Base-by-base conservation (phyloP, 2,329 filamentous ascomycete species). In the Cladorrhinum sp. region DNA sequence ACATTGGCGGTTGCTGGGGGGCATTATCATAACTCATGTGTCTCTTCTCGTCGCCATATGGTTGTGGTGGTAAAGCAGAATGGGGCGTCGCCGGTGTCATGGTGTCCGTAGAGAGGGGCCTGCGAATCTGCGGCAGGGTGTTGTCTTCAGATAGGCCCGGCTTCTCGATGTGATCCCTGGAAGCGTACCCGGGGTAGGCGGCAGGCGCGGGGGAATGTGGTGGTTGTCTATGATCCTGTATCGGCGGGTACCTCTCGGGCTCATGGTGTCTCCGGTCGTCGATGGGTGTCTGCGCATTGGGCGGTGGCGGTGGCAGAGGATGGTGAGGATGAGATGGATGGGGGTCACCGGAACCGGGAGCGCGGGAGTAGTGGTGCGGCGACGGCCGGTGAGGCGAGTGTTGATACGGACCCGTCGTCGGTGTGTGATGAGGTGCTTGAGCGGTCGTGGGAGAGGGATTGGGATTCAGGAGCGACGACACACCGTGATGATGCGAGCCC, bases 201-300 rank as follows among this genome's bases (percentile, higher is more conserved):
- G 69, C 67, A 59, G 69, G 70, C 45, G 66, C 69, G 54, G 69
- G 70, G 50, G 70, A 72, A 49, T 70, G 68, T 51, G 74, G 74
- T 67, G 66, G 70, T 60, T 76, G 76, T 71, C 77, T 76, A 67
- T 80, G 80, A 69, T 85, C 82, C 72, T 83, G 82, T 73, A 82
- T 79, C 65, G 80, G 78, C 70, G 79, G 75, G 69, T 79, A 83
- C 59, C 77, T 75, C 66, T 84, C 82, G 73, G 77, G 80, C 57
- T 84, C 83, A 80, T 83, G 78, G 68, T 81, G 80, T 66, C 82
- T 81, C 72, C 82, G 82, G 67, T 85, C 81, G 69, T 85, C 79
- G 74, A 73, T 58, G 60, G 71, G 67, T 55, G 67, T 67, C 55
- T 71, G 70, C 61, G 70, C 62, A 27, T 27, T 24, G n/a, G 65